A percentile compares a stretch with the other conserved stretches of the same genome.
Evolutionary conservation across 805 yeast genomes (phyloP).

Genomic region (Cyberlindnera euphorbiae): DNA sequence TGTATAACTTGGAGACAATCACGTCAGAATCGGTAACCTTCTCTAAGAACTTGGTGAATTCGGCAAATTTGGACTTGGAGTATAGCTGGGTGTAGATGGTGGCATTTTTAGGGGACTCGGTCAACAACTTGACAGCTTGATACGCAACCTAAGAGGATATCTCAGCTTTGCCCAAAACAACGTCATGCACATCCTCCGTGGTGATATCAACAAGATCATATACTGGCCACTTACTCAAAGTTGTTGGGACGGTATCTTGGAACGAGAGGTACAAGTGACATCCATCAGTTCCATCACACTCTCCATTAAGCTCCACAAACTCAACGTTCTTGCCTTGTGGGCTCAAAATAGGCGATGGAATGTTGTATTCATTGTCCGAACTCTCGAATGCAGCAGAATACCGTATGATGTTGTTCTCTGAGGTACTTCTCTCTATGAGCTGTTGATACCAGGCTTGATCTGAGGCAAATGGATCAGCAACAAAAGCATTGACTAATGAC

Average conservation of each 20-base stretch:
- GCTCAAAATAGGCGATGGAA: conserved; percentile 28
- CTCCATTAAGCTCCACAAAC: conserved; percentile 23
- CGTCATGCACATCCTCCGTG: conserved; percentile 4
- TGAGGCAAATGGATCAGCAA: conserved; percentile 30
- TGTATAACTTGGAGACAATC: conserved; percentile 15
- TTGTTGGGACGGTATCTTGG: conserved; percentile 9
- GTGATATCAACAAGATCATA: conserved; percentile 16
- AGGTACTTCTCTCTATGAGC: conserved; percentile 6
- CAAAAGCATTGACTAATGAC: conserved; percentile 25
- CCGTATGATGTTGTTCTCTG: conserved; percentile 13
- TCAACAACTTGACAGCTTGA: conserved; percentile 20
- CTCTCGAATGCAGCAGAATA: conserved; percentile 22
- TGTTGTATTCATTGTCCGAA: conserved; percentile 14
- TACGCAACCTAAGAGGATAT: conserved; percentile 24
- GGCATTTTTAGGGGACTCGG: conserved; percentile 27
- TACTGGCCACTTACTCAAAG: conserved; percentile 19
- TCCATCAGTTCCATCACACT: conserved; percentile 17
- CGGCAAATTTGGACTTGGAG: conserved; percentile 21
- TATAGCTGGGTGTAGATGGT: conserved; percentile 23
- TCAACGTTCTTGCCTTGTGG: conserved; percentile 16
- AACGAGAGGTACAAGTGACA: conserved; percentile 29
- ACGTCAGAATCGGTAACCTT: conserved; percentile 16
- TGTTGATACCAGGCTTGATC: conserved; percentile 29
- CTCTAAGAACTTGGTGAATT: conserved; percentile 13
- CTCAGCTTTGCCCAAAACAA: conserved; percentile 19